A percentile compares a stretch with the other conserved stretches of the same genome.
Evolutionary conservation across 495 filamentous ascomycete genomes (phyloP).

Genomic region (Antarctomyces pellizariae): DNA sequence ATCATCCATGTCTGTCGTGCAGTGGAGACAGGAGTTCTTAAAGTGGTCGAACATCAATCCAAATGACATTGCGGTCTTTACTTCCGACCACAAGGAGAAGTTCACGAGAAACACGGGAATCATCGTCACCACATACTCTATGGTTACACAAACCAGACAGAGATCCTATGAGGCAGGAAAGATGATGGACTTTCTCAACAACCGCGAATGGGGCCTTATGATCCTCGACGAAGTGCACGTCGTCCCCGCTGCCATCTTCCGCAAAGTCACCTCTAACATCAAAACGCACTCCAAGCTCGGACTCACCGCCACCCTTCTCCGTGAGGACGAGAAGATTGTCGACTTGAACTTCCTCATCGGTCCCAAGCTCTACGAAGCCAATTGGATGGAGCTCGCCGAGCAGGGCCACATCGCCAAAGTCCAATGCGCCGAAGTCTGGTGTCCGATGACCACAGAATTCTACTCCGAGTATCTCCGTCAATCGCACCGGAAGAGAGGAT

Average conservation of each 20-base stretch:
- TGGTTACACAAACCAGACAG: constrained; percentile 76
- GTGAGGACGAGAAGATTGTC: constrained; percentile 95
- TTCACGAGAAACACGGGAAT: constrained; percentile 82
- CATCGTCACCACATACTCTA: constrained; percentile 92
- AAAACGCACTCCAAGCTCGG: constrained; percentile 93
- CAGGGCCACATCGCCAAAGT: constrained; percentile 95
- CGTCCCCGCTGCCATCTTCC: constrained; percentile 86
- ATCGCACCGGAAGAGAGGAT: constrained; percentile 38
- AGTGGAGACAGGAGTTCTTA: constrained; percentile 89
- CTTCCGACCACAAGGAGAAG: constrained; percentile 75
- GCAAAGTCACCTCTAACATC: constrained; percentile 75
- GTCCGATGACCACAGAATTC: constrained; percentile 96
- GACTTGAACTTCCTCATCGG: constrained; percentile 96
- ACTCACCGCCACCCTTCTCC: constrained; percentile 76
- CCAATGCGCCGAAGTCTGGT: constrained; percentile 97
- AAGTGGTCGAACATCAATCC: constrained; percentile 97
- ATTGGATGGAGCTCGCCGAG: constrained; percentile 97
- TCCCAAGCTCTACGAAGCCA: constrained; percentile 92
- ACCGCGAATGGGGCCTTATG: constrained; percentile 95
- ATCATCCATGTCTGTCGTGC: constrained; percentile 89
- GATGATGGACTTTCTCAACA: constrained; percentile 88
- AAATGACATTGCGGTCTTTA: constrained; percentile 82
- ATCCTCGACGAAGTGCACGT: constrained; percentile 97
- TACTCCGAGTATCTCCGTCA: constrained; percentile 78
- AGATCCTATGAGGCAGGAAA: constrained; percentile 83